Base-by-base conservation (phyloP, 345 rosid genomes). In the Populus euphratica region DNA sequence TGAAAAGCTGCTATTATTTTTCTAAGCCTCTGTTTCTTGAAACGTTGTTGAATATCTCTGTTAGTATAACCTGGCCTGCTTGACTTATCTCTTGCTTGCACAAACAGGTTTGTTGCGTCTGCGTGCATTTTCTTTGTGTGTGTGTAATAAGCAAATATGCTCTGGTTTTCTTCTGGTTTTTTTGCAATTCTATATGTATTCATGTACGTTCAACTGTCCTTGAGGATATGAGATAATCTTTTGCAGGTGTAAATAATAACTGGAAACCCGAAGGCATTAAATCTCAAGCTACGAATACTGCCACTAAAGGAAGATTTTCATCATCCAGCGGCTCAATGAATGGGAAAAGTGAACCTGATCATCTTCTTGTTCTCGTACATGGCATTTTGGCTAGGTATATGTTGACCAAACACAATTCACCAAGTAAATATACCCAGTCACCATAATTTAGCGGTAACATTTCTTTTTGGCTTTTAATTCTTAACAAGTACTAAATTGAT, bases 291-390 rank as follows among this genome's bases (percentile, higher is more conserved):
- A 93, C 91, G 98, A 83, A 90, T 83, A 85, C 88, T 64, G 74
- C 89, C 44, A 85, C 88, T 6, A 86, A 72, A 76, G 93, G 90
- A 70, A 85, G 35, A 69, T 82, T 84, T 75, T 83, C 83, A 25
- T 74, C 89, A 2, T 81, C 88, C 1, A 78, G 74, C 78, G 83
- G 85, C 13, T 77, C 81, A 27, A 25, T 71, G 9, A 87, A 83
- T 82, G 88, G 85, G 50, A 87, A 81, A 79, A 78, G 56, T 76
- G 89, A 84, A 35, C 96, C 98, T 54, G 98, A 96, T 89, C 99
- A 96, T 84, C 99, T 96, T 78, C 94, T 96, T 82, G 96, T 96
- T 80, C 99, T 96, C 82, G 99, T 93, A 68, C 99, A 96, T 43
- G 99, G 99, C 67, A 96, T 96, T 74, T 82, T 93, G 66, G 99